Base-by-base conservation (phyloP, 148 eudicot species). In the Camellia lanceoleosa region DNA sequence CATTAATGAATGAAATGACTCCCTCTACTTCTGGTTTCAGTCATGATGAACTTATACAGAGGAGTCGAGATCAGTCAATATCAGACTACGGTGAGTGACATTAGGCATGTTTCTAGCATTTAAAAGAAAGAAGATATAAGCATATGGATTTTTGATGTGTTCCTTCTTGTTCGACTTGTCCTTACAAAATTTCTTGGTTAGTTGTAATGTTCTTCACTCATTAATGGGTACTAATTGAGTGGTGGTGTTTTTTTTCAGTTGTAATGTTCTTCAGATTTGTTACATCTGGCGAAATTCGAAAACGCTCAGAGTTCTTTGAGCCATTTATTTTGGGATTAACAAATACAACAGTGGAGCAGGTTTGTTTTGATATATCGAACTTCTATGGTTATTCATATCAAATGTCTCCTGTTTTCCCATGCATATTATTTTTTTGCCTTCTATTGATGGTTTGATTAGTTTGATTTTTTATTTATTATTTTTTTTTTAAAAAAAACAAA, bases 181-280 rank as follows among this genome's bases (percentile, higher is more conserved):
- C 81, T 91, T 65, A 89, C 71, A 16, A 73, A 7, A 13, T 78
- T 82, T 86, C 74, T 88, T 84, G 78, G 75, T 74, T 81, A 96
- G 99, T 93, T 78, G 99, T 96, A 30, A 96, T 96, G 99, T 96
- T 93, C 89, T 93, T 96, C 87, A 91, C 38, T 30, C 38, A 30
- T 30, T 30, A 30, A 30, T 30, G 38, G 38, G 38, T 30, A 30
- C 38, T 30, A 30, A 30, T 30, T 30, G 38, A 30, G 38, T 30
- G 38, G 38, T 30, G 38, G 1, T 30, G 38, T 30, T 30, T 30
- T 30, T 30, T 30, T 30, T 74, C 80, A 96, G 99, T 93, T 78
- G 99, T 96, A 30, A 96, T 96, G 99, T 96, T 93, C 89, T 93
- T 96, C 87, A 91, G 99, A 88, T 93, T 96, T 80, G 92, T 96